Evolutionary conservation across 2,329 filamentous ascomycete species (phyloP).

Genomic region (Apiospora rasikravindrae): DNA sequence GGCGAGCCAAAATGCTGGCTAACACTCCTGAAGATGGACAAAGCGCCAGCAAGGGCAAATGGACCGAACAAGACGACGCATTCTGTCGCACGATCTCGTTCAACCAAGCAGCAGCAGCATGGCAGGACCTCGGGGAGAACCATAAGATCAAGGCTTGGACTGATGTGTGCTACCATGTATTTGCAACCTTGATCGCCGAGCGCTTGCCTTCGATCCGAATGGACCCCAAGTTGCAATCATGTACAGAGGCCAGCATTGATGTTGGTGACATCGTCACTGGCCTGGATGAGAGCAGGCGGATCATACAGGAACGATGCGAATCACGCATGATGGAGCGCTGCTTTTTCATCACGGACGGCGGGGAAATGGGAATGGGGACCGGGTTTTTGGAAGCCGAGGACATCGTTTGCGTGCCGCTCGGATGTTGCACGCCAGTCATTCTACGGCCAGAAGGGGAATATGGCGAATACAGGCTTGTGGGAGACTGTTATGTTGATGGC

Average conservation of each 20-base stretch:
- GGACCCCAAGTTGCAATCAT: background rate
- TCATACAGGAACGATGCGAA: conserved; percentile 29
- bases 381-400: conserved; percentile 32
- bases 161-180: background rate
- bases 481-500: background rate
- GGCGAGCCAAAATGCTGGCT: conserved; percentile 37
- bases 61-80: background rate
- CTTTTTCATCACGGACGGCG: conserved; percentile 32
- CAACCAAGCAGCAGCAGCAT: background rate
- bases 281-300: background rate
- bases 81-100: background rate
- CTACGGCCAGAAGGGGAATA: background rate
- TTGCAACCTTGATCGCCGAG: background rate
- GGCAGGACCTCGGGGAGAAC: background rate
- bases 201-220: background rate
- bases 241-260: too few species aligned
- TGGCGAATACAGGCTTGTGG: background rate
- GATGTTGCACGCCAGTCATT: background rate
- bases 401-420: background rate
- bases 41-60: background rate
- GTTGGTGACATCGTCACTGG: too few species aligned
- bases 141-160: background rate
- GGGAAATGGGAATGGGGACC: conserved; percentile 39
- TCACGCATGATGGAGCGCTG: conserved; percentile 31
- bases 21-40: background rate